Conservation (phyloP, 352 stramenopile genomes). For the Blastocystis hominis region DNA sequence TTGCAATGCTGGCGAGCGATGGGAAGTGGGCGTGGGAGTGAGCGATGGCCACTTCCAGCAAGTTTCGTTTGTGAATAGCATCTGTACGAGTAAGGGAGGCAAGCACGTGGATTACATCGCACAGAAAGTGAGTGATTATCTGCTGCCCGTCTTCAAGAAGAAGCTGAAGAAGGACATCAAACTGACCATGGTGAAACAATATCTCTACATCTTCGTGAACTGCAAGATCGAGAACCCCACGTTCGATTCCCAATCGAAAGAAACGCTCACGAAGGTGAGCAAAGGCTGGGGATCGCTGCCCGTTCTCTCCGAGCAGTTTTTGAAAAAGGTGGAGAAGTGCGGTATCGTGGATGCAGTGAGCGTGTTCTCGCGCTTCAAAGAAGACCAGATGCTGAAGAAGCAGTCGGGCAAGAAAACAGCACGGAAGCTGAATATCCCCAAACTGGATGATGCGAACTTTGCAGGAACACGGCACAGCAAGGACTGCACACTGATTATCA, state of each 20-base stretch:
- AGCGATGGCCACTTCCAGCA: slow-evolving; percentile 85
- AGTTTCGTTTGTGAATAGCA: slow-evolving; percentile 92
- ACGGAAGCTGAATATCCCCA: slow-evolving; percentile 79
- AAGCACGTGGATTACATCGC: slow-evolving; percentile 86
- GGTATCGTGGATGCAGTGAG: slow-evolving; percentile 79
- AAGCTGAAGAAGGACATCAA: slow-evolving; percentile 83
- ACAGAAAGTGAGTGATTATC: slow-evolving; percentile 76
- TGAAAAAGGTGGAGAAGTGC: slow-evolving; percentile 64
- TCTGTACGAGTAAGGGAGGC: slow-evolving; percentile 86
- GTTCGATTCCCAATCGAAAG: slow-evolving; percentile 96
- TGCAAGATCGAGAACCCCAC: slow-evolving; percentile 89
- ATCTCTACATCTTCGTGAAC: slow-evolving; percentile 89
- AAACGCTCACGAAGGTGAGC: slow-evolving; percentile 80
- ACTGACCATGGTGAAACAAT: slow-evolving; percentile 82
- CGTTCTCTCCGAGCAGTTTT: slow-evolving; percentile 65
- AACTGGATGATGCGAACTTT: slow-evolving; percentile 91
- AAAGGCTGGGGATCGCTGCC: slow-evolving; percentile 74
- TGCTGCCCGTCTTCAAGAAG: slow-evolving; percentile 79
- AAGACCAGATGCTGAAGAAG: slow-evolving; percentile 76
- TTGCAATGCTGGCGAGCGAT: slow-evolving; percentile 70
- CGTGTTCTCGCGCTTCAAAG: slow-evolving; percentile 80
- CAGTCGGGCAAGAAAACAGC: slow-evolving; percentile 77
- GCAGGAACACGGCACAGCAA: slow-evolving; percentile 74
- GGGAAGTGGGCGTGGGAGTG: slow-evolving; percentile 81
- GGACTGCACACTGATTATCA: slow-evolving; percentile 93